These are phyloP conservation scores for Globisporangium canariense DNA, from an alignment of 352 stramenopile species.

Conservation along the genomic window DNA sequence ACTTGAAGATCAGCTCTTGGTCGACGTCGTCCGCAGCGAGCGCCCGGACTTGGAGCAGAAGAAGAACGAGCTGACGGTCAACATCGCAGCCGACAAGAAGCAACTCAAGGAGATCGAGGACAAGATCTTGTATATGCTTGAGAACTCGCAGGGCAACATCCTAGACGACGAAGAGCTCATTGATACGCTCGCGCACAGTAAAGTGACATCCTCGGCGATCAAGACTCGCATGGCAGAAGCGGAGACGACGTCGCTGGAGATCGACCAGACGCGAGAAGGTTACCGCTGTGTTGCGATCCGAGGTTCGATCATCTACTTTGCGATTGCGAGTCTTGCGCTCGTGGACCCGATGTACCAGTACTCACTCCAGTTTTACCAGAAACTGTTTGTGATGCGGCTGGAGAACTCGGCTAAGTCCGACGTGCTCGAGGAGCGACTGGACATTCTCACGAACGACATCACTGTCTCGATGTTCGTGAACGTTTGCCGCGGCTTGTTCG, in stretches of 20 bases:
- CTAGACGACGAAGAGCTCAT: conserved; percentile 94
- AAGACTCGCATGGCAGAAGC: conserved; percentile 88
- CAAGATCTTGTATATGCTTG: conserved; percentile 93
- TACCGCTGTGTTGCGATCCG: conserved; percentile 90
- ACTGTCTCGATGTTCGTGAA: conserved; percentile 93
- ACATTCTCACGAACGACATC: conserved; percentile 90
- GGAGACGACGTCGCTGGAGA: conserved; percentile 88
- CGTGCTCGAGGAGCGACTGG: conserved; percentile 73
- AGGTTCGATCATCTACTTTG: conserved; percentile 93
- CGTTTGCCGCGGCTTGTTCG: conserved; percentile 92
- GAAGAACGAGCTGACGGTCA: conserved; percentile 91
- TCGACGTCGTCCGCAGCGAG: conserved; percentile 91
- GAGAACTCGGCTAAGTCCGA: conserved; percentile 82
- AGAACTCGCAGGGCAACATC: conserved; percentile 92
- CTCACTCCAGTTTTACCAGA: conserved; percentile 93
- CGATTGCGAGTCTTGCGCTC: conserved; percentile 88
- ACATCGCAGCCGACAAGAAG: conserved; percentile 91
- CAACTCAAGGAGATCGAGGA: conserved; percentile 94
- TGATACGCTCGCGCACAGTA: conserved; percentile 86
- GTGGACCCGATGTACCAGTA: conserved; percentile 96
- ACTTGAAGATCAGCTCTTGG: conserved; percentile 91
- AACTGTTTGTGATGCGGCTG: conserved; percentile 89
- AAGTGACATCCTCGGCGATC: conserved; percentile 89
- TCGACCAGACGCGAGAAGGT: conserved; percentile 88
- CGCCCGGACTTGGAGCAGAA: conserved; percentile 90